Evolutionary conservation across 2,329 filamentous ascomycete genomes (phyloP).

Genomic region (Aureobasidium sp.): DNA sequence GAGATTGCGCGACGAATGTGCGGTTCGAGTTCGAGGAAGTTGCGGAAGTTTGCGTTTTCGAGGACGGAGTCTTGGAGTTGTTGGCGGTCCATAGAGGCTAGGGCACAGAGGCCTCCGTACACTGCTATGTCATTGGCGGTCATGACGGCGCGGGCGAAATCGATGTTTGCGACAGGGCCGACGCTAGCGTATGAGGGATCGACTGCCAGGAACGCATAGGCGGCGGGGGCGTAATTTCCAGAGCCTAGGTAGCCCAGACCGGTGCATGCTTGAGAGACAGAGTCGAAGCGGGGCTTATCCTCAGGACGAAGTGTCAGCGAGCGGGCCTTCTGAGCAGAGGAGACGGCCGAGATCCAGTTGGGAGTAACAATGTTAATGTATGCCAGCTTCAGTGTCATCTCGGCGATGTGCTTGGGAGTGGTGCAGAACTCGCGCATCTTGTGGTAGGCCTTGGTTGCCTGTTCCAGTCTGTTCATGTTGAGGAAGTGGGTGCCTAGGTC

Average conservation of each 20-base stretch:
- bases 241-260: slow-evolving; percentile 56
- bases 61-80: slow-evolving; percentile 71
- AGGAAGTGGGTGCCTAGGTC: slow-evolving; percentile 83
- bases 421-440: slow-evolving; percentile 90
- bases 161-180: slow-evolving; percentile 41
- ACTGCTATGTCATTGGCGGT: slow-evolving; percentile 84
- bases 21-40: slow-evolving; percentile 84
- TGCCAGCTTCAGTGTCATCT: slow-evolving; percentile 73
- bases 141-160: slow-evolving; percentile 62
- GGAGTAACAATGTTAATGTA: slow-evolving; percentile 67
- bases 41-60: slow-evolving; percentile 72
- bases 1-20: slow-evolving; percentile 87
- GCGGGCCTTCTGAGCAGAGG: slow-evolving; percentile 47
- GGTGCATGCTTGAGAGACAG: slow-evolving; percentile 59
- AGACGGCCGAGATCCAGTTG: slow-evolving; percentile 59
- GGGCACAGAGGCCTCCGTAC: slow-evolving; percentile 82
- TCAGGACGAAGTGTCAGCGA: slow-evolving; percentile 43
- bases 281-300: slow-evolving; percentile 50
- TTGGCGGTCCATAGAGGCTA: slow-evolving; percentile 79
- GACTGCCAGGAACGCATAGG: slow-evolving; percentile 60
- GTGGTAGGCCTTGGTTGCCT: slow-evolving; percentile 69
- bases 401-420: slow-evolving; percentile 72
- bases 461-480: slow-evolving; percentile 56
- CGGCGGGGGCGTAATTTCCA: slow-evolving; percentile 58
- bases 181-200: slow-evolving; percentile 43